Percentiles rank a stretch among this genome's conserved stretches.
Conservation (phyloP, 768 basidiomycete species). For the Termitomyces eurrhizus region DNA sequence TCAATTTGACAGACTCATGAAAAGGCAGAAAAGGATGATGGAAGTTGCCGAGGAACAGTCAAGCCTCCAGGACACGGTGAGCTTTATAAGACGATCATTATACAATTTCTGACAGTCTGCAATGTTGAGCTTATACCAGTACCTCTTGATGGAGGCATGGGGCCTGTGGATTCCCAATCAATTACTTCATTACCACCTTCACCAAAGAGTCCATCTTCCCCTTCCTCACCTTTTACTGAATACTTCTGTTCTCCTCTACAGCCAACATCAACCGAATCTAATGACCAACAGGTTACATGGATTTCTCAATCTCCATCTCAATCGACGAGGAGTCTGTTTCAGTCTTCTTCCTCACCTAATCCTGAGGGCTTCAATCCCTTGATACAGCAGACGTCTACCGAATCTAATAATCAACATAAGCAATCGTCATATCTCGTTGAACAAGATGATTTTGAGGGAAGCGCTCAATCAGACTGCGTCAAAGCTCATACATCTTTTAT, state of each 20-base stretch:
- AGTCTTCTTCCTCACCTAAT: not conserved
- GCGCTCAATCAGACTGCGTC: not conserved
- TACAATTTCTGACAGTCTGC: not conserved
- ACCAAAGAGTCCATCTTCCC: not conserved
- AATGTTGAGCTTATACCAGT: not conserved
- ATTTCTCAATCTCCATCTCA: not conserved
- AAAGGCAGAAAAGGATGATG: no score
- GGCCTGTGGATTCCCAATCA: not conserved
- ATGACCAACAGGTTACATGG: not conserved
- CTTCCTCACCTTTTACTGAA: not conserved
- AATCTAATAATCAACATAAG: not conserved
- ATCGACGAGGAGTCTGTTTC: not conserved
- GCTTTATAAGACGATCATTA: not conserved
- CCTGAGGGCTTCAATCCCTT: not conserved
- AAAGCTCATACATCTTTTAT: not conserved
- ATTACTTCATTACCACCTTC: not conserved
- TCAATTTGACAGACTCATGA: no score
- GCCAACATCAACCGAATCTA: not conserved
- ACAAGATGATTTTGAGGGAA: not conserved
- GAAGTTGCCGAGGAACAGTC: no score
- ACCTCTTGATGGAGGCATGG: not conserved
- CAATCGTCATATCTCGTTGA: no score
- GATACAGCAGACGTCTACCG: not conserved
- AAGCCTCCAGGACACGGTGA: no score
- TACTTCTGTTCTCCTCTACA: not conserved